Percentiles rank a stretch among this genome's conserved stretches.
These are phyloP conservation scores for Ceratocystis huliohia DNA, from an alignment of 2,329 filamentous ascomycete genomes.

Conservation along the genomic window DNA sequence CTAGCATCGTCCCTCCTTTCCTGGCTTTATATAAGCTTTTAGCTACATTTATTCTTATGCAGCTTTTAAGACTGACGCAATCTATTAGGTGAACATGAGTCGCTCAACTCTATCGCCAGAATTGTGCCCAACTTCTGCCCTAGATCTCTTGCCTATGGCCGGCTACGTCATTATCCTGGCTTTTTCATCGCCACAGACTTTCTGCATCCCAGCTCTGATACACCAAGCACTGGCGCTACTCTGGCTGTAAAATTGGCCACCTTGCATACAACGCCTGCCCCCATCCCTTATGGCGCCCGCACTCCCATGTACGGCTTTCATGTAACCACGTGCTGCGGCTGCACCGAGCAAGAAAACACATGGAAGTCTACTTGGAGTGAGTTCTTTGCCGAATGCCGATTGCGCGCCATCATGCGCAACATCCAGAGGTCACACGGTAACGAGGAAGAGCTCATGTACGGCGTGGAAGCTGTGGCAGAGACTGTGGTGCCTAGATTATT, in stretches of 20 bases:
- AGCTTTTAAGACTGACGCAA: constrained; percentile 1
- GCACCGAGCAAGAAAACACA: constrained; percentile 67
- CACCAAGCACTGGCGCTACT: constrained; percentile 38
- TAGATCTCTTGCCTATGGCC: constrained; percentile 58
- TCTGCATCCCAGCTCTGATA: constrained; percentile 46
- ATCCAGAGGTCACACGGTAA: constrained; percentile 14
- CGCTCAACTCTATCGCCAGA: constrained; percentile 66
- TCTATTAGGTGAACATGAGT: constrained; percentile 59
- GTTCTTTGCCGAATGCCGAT: constrained; percentile 68
- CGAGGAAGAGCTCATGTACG: constrained; percentile 34
- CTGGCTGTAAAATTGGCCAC: constrained; percentile 66
- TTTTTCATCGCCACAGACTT: constrained; percentile 66
- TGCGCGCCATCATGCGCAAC: constrained; percentile 44
- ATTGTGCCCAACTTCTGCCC: constrained; percentile 66
- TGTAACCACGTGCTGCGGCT: constrained; percentile 72
- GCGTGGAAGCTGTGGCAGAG: constrained; percentile 52
- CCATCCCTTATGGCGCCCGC: constrained; percentile 43
- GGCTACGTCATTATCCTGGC: constrained; percentile 39
- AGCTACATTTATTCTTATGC: background rate
- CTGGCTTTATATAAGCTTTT: background rate
- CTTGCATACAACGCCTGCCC: constrained; percentile 64
- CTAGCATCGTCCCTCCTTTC: background rate
- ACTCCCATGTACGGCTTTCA: constrained; percentile 70
- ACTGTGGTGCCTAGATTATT: constrained; percentile 66
- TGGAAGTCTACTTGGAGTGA: constrained; percentile 66